A percentile compares a stretch with the other conserved stretches of the same genome.
These are phyloP conservation scores for Tritrichomonas musculus DNA, from an alignment of 208 protist genomes.

Conservation along the genomic window DNA sequence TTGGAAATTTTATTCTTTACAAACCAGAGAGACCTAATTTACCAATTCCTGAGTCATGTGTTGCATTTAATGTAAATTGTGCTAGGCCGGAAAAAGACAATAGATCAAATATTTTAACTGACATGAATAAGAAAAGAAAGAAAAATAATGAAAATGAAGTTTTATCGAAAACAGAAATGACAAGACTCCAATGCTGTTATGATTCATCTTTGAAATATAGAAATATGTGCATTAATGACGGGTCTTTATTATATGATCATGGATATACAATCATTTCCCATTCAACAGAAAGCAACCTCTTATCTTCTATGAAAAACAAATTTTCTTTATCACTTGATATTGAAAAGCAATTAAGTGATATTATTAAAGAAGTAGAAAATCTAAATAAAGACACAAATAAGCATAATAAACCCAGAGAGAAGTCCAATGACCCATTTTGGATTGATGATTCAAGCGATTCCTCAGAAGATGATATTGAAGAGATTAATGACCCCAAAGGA, in stretches of 20 bases:
- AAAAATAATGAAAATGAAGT: not conserved
- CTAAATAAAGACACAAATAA: no score
- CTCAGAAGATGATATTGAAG: no score
- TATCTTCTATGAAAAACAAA: not conserved
- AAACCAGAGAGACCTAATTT: not conserved
- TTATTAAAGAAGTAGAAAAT: no score
- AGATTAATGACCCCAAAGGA: no score
- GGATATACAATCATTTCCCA: not conserved
- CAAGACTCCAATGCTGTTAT: not conserved
- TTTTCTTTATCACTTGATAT: no score
- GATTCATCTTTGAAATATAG: not conserved
- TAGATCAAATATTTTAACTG: not conserved
- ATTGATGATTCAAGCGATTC: no score
- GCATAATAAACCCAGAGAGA: no score
- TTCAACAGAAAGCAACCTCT: not conserved
- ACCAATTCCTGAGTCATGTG: not conserved
- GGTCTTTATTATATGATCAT: not conserved
- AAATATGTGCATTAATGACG: not conserved
- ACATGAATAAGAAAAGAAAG: not conserved
- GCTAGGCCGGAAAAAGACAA: not conserved
- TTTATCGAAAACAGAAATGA: not conserved
- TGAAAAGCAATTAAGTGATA: no score
- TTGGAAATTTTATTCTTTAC: not conserved
- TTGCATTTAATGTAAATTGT: not conserved
- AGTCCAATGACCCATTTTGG: no score